These are phyloP conservation scores for Suillus ampliporus DNA, from an alignment of 768 basidiomycete species.

Conservation along the genomic window DNA sequence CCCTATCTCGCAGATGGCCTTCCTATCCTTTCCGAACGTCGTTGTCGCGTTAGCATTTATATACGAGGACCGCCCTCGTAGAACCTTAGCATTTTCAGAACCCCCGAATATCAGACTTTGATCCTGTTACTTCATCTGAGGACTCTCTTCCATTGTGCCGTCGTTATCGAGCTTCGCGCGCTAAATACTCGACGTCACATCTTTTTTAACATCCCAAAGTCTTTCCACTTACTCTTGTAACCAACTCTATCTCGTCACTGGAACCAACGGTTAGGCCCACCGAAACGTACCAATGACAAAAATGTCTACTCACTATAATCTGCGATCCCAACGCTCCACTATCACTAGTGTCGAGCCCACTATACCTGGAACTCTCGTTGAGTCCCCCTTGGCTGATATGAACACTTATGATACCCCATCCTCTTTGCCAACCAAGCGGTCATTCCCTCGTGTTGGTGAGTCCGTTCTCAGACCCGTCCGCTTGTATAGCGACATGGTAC, in stretches of 20 bases:
- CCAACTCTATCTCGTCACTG: not conserved
- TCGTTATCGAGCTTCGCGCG: not conserved
- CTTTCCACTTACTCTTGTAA: not conserved
- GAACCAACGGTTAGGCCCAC: not conserved
- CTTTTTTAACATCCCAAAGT: not conserved
- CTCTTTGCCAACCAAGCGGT: not conserved
- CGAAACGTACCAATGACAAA: not conserved
- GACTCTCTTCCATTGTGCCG: too few relatives aligned
- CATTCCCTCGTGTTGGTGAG: not conserved
- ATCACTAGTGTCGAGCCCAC: not conserved
- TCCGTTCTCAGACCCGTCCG: not conserved
- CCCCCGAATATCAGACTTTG: too few relatives aligned
- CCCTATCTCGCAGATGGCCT: too few relatives aligned
- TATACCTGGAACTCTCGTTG: not conserved
- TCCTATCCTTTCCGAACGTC: too few relatives aligned
- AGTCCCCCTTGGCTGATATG: not conserved
- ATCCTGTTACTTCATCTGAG: too few relatives aligned
- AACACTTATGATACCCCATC: not conserved
- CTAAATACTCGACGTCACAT: not conserved
- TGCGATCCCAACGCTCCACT: not conserved
- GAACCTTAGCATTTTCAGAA: too few relatives aligned
- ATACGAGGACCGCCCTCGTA: too few relatives aligned
- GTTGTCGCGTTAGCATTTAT: too few relatives aligned
- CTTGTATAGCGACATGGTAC: conserved; percentile 4
- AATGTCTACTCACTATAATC: not conserved